These are phyloP conservation scores for Pittosporum tobira DNA, from an alignment of 129 eudicot genomes.

Conservation along the genomic window DNA sequence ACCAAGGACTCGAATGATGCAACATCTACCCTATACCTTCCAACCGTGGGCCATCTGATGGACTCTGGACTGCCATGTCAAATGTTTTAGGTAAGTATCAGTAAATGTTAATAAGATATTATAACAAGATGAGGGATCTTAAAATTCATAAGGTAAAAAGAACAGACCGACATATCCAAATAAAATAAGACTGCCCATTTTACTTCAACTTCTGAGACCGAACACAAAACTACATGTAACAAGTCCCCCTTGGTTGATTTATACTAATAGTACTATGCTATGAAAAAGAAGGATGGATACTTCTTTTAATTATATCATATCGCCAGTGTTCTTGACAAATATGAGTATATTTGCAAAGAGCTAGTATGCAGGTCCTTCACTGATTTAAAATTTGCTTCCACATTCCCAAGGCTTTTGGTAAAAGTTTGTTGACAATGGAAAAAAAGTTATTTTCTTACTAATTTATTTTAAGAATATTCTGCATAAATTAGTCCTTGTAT, in stretches of 20 bases:
- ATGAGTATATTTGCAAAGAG: background rate
- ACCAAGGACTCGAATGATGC: conserved; percentile 83
- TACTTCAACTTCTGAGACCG: background rate
- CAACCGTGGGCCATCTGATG: conserved; percentile 73
- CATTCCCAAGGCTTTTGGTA: background rate
- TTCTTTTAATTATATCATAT: too few relatives aligned
- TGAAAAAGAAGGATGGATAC: too few relatives aligned
- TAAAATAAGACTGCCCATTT: background rate
- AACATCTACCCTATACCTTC: conserved; percentile 68
- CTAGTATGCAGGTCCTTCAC: background rate
- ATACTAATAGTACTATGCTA: too few relatives aligned
- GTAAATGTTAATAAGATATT: background rate
- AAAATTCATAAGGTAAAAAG: background rate
- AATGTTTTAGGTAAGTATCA: conserved; percentile 1
- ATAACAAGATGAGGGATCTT: too few relatives aligned
- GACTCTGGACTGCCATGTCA: conserved; percentile 61
- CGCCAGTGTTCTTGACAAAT: too few relatives aligned
- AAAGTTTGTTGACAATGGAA: background rate
- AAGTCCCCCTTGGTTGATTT: too few relatives aligned
- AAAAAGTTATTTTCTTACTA: too few relatives aligned
- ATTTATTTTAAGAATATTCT: too few relatives aligned
- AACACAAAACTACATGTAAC: background rate
- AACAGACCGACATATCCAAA: background rate
- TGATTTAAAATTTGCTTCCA: too few relatives aligned
- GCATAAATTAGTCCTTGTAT: background rate